phyloP scores from a whole-genome alignment of 768 basidiomycete species.

The Amanita subjunquillea region DNA sequence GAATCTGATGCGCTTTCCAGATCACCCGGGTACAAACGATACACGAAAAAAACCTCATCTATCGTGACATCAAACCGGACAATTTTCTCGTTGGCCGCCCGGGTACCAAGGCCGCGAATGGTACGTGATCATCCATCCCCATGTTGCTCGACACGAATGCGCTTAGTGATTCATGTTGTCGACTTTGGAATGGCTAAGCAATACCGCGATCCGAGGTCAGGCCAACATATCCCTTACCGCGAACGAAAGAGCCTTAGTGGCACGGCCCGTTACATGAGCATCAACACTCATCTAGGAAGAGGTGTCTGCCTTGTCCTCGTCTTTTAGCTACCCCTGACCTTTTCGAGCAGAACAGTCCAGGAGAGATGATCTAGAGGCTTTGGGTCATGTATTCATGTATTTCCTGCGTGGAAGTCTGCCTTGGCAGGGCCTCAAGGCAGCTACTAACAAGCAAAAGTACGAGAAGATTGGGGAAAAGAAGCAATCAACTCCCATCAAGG shows the following conservation, averaged over 20 bases:
- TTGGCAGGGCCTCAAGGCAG: slow-evolving; percentile 99
- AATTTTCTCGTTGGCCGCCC: slow-evolving; percentile 97
- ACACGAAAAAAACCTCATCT: slow-evolving; percentile 99
- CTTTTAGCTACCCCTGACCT: slow-evolving; percentile 3
- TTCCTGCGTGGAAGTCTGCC: slow-evolving; percentile 94
- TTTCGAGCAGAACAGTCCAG: slow-evolving; percentile 66
- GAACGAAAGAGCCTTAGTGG: slow-evolving; percentile 96
- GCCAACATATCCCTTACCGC: slow-evolving; percentile 98
- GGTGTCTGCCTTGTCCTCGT: slow-evolving; percentile 36
- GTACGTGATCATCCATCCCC: slow-evolving; percentile 27
- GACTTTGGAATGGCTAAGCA: slow-evolving; percentile 99
- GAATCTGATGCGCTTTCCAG: slow-evolving; percentile 27
- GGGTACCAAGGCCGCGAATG: slow-evolving; percentile 80
- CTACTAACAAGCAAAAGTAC: slow-evolving; percentile 99
- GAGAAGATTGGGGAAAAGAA: slow-evolving; percentile 99
- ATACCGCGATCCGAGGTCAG: slow-evolving; percentile 97
- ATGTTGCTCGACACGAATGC: slow-evolving; percentile 1
- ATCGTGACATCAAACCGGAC: slow-evolving; percentile 99
- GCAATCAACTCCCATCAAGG: slow-evolving; percentile 96
- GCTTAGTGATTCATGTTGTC: slow-evolving; percentile 78
- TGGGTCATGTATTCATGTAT: slow-evolving; percentile 99
- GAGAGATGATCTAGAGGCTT: slow-evolving; percentile 95
- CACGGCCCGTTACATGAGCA: slow-evolving; percentile 99
- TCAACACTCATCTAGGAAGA: slow-evolving; percentile 96
- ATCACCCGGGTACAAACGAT: slow-evolving; percentile 94